Percentiles rank a stretch among this genome's conserved stretches.
Evolutionary conservation across 805 yeast genomes (phyloP).

Genomic region (Candida verbasci): DNA sequence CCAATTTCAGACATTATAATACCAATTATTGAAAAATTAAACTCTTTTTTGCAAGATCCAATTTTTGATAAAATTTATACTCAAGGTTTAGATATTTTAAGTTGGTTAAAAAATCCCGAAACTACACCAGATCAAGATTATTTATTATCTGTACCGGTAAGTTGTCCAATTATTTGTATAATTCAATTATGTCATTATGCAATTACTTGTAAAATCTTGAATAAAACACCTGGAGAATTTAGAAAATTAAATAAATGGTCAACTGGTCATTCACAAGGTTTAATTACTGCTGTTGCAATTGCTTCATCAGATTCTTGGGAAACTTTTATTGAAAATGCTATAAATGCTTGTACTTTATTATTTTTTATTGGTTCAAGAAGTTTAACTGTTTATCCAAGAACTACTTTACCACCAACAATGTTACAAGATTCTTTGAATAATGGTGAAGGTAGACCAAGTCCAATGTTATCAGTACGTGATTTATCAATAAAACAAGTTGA

Average conservation of each 20-base stretch:
- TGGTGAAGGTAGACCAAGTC: conserved; percentile 95
- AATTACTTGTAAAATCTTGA: conserved; percentile 78
- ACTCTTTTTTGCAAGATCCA: conserved; percentile 62
- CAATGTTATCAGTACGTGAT: conserved; percentile 94
- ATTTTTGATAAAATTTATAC: conserved; percentile 86
- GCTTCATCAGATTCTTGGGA: conserved; percentile 83
- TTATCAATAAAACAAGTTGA: conserved; percentile 77
- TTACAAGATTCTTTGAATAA: conserved; percentile 88
- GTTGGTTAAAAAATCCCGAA: conserved; percentile 84
- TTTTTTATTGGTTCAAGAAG: conserved; percentile 94
- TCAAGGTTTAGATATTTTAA: conserved; percentile 84
- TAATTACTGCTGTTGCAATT: conserved; percentile 89
- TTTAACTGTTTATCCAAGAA: conserved; percentile 85
- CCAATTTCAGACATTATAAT: conserved; percentile 68
- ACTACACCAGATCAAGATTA: conserved; percentile 87
- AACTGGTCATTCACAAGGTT: conserved; percentile 88
- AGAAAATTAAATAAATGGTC: conserved; percentile 65
- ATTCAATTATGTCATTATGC: conserved; percentile 94
- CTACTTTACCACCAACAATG: conserved; percentile 90
- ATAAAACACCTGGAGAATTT: conserved; percentile 85
- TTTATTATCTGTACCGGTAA: conserved; percentile 84
- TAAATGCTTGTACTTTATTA: conserved; percentile 76
- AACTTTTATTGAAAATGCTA: conserved; percentile 64
- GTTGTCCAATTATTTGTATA: conserved; percentile 96
- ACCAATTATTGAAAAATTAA: conserved; percentile 65